Evolutionary conservation across 495 filamentous ascomycete species (phyloP).

Genomic region (Geopyxis carbonaria): DNA sequence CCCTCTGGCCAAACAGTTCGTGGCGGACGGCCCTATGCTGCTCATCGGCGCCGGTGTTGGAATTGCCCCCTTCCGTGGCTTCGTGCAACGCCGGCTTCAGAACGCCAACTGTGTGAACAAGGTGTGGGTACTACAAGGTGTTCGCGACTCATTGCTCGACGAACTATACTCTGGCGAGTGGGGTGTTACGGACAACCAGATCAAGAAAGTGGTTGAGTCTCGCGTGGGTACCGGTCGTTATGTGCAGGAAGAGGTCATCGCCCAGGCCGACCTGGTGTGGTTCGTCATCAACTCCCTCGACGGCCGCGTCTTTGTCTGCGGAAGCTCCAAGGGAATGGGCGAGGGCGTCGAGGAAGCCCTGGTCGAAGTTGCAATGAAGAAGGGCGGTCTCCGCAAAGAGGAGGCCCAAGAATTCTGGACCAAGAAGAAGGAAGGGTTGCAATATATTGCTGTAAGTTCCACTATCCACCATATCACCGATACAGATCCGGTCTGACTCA

Average conservation of each 20-base stretch:
- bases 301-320: constrained; percentile 88
- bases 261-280: constrained; percentile 92
- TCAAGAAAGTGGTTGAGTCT: constrained; percentile 85
- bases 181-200: constrained; percentile 80
- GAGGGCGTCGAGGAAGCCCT: constrained; percentile 80
- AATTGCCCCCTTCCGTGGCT: constrained; percentile 91
- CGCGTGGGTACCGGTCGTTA: constrained; percentile 60
- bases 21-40: constrained; percentile 86
- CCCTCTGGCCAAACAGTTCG: constrained; percentile 75
- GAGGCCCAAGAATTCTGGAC: constrained; percentile 65
- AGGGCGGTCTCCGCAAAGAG: constrained; percentile 54
- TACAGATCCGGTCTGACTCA: not conserved
- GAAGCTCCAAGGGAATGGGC: constrained; percentile 87
- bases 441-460: constrained; percentile 74
- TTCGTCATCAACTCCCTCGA: constrained; percentile 86
- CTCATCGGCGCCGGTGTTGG: constrained; percentile 93
- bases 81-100: constrained; percentile 84
- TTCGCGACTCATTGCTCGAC: constrained; percentile 79
- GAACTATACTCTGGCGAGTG: constrained; percentile 94
- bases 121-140: constrained; percentile 96
- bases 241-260: constrained; percentile 69
- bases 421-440: constrained; percentile 64
- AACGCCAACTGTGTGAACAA: constrained; percentile 98
- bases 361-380: constrained; percentile 62
- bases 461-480: not conserved